These are phyloP conservation scores for Plantago ovata DNA, from an alignment of 257 asterid species.

Conservation along the genomic window DNA sequence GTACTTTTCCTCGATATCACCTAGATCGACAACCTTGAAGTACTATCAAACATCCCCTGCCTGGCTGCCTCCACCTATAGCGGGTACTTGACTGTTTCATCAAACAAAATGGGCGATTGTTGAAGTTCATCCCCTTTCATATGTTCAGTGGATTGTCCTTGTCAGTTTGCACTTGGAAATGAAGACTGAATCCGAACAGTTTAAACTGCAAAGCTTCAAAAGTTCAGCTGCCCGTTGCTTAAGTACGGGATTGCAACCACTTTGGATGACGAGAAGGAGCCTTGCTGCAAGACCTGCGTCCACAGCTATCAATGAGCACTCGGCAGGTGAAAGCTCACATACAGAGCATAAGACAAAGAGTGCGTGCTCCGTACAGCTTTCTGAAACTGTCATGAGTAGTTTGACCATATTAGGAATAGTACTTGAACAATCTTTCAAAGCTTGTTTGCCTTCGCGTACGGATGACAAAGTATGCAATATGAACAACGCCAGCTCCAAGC, in stretches of 20 bases:
- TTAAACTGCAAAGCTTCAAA: slow-evolving; percentile 67
- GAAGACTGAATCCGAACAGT: slow-evolving; percentile 56
- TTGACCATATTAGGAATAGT: slow-evolving; percentile 50
- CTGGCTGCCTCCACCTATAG: too few relatives aligned
- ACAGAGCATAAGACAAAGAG: slow-evolving; percentile 54
- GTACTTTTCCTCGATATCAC: background rate
- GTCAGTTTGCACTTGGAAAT: slow-evolving; percentile 69
- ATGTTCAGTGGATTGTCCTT: slow-evolving; percentile 56
- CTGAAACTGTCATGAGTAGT: slow-evolving; percentile 55
- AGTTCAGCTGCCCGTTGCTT: slow-evolving; percentile 71
- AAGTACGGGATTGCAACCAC: slow-evolving; percentile 48
- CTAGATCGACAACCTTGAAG: background rate
- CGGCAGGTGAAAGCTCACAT: slow-evolving; percentile 57
- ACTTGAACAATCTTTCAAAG: slow-evolving; percentile 51
- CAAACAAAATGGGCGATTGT: background rate
- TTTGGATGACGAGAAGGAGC: slow-evolving; percentile 75
- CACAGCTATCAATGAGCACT: slow-evolving; percentile 58
- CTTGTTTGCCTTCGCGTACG: slow-evolving; percentile 49
- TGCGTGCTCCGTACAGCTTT: slow-evolving; percentile 49
- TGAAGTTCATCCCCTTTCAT: slow-evolving; percentile 4
- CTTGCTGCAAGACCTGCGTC: slow-evolving; percentile 71
- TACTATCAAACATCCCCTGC: background rate
- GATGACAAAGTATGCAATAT: slow-evolving; percentile 44
- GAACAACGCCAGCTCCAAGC: slow-evolving; percentile 46
- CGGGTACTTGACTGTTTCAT: too few relatives aligned